phyloP scores from a whole-genome alignment of 495 filamentous ascomycete genomes.

The Letharia columbiana region DNA sequence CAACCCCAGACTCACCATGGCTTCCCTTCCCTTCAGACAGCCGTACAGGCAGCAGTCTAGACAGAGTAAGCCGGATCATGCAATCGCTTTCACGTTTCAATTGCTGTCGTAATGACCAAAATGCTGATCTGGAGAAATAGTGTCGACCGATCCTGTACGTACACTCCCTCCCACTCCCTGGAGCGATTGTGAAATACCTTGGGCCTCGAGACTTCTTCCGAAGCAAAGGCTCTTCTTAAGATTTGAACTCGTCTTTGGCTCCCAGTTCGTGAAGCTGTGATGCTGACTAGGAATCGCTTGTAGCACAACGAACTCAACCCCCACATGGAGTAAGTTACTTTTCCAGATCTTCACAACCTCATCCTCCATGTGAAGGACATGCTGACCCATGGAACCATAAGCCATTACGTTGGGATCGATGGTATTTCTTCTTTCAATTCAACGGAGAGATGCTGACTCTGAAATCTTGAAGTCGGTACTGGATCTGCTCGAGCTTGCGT shows the following conservation, averaged over 20 bases:
- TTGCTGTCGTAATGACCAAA: background rate
- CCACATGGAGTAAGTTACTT: slow-evolving; percentile 34
- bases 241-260: background rate
- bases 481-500: slow-evolving; percentile 92
- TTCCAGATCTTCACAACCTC: slow-evolving; percentile 51
- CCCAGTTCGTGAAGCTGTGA: background rate
- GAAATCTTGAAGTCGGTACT: slow-evolving; percentile 83
- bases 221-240: background rate
- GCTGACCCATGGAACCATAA: background rate
- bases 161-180: background rate
- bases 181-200: background rate
- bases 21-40: slow-evolving; percentile 28
- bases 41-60: slow-evolving; percentile 36
- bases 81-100: background rate
- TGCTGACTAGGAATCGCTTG: background rate
- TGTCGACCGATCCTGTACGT: slow-evolving; percentile 7
- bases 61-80: slow-evolving; percentile 27
- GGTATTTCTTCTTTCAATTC: background rate
- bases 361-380: background rate
- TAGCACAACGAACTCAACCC: slow-evolving; percentile 27
- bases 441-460: slow-evolving; percentile 26
- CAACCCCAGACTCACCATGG: slow-evolving; percentile 14
- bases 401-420: slow-evolving; percentile 3
- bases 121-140: slow-evolving; percentile 8
- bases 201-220: background rate